Evolutionary conservation across 75 land plant genomes (phyloP).

Genomic region (Isoetes taiwanensis): DNA sequence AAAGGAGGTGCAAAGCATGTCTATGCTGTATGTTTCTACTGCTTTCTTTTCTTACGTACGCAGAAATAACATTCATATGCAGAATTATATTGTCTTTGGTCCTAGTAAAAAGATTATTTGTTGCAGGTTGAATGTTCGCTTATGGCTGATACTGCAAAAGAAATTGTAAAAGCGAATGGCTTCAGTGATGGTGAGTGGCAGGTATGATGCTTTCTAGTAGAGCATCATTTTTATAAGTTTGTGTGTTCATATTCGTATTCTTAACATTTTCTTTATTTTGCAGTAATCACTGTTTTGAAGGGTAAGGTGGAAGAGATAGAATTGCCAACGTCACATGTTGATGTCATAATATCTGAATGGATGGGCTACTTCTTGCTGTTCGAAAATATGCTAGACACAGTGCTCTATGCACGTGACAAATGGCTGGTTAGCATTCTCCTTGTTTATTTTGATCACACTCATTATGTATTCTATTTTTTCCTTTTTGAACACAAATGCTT

Average conservation of each 20-base stretch:
- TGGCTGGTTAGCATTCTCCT: constrained; percentile 74
- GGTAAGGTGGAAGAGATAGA: constrained; percentile 91
- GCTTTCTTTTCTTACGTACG: not conserved
- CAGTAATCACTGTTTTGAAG: constrained; percentile 90
- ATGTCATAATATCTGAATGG: constrained; percentile 96
- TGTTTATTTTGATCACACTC: not conserved
- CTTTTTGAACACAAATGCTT: not conserved
- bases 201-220: constrained; percentile 3
- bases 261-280: constrained; percentile 1
- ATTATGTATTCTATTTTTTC: too few species aligned
- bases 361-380: constrained; percentile 96
- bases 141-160: constrained; percentile 92
- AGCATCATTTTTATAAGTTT: not conserved
- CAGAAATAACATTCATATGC: not conserved
- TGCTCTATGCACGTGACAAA: constrained; percentile 93
- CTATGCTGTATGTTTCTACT: constrained; percentile 78
- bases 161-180: constrained; percentile 80
- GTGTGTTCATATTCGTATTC: not conserved
- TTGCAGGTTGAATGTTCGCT: constrained; percentile 91
- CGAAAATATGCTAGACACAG: constrained; percentile 95
- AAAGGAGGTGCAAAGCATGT: constrained; percentile 96
- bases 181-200: constrained; percentile 58
- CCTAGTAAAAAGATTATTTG: not conserved
- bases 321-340: constrained; percentile 70
- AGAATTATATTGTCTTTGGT: not conserved